These are phyloP conservation scores for Globisporangium cederbergense DNA, from an alignment of 352 stramenopile species.

Conservation along the genomic window DNA sequence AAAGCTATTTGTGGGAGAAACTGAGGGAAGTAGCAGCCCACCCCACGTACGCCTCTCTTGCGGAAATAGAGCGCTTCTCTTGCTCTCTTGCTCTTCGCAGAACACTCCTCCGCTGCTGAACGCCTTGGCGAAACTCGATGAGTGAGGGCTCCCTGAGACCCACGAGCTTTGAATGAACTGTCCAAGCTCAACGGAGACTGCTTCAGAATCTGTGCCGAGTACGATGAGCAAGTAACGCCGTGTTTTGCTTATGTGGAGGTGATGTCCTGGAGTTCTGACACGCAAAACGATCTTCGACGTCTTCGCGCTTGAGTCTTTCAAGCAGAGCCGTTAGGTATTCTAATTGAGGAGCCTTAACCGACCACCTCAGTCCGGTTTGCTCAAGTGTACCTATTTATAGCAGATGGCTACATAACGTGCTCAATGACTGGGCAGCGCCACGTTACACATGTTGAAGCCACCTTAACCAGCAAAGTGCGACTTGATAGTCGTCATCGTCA, in stretches of 20 bases:
- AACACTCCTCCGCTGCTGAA: neutral
- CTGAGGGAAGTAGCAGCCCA: neutral
- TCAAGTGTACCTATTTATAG: constrained; percentile 7
- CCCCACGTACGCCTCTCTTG: neutral
- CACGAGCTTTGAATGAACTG: no score
- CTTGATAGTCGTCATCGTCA: neutral
- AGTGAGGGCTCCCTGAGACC: neutral
- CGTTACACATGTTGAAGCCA: neutral
- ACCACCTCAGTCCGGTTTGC: neutral
- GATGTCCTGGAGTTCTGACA: constrained; percentile 5
- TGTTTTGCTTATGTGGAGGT: no score
- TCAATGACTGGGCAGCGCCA: constrained; percentile 1
- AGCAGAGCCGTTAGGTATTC: neutral
- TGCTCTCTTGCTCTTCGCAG: neutral
- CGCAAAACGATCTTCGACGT: constrained; percentile 7
- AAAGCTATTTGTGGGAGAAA: constrained; percentile 8
- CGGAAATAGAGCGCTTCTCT: neutral
- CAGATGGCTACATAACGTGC: neutral
- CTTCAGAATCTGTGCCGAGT: constrained; percentile 8
- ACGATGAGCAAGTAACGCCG: neutral
- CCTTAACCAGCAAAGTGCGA: neutral
- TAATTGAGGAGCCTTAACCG: neutral
- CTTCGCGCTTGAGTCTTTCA: neutral
- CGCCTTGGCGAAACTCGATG: neutral
- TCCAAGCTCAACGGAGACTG: neutral